Conservation (phyloP, 345 rosid species). For the Rhodamnia rubescens region DNA sequence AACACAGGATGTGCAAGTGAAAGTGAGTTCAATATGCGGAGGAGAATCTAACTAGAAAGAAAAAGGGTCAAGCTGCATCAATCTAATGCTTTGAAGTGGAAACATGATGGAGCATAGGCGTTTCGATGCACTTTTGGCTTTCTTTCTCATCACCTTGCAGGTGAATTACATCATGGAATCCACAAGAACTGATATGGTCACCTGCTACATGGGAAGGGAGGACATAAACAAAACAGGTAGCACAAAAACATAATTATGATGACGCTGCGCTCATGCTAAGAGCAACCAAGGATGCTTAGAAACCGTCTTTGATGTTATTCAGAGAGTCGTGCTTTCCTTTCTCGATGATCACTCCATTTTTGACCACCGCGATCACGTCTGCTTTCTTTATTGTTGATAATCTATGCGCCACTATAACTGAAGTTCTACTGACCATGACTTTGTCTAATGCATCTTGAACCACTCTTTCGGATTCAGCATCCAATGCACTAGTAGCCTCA, state of each 20-base stretch:
- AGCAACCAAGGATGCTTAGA: slow-evolving; percentile 31
- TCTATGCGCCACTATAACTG: slow-evolving; percentile 6
- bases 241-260: background rate
- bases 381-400: slow-evolving; percentile 44
- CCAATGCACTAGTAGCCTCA: slow-evolving; percentile 28
- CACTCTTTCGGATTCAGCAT: slow-evolving; percentile 9
- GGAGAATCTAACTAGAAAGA: no score
- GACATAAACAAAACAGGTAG: background rate
- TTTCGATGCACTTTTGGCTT: background rate
- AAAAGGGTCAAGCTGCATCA: background rate
- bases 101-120: background rate
- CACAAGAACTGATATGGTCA: background rate
- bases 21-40: background rate
- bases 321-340: slow-evolving; percentile 36
- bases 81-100: background rate
- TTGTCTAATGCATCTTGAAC: slow-evolving; percentile 11
- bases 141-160: background rate
- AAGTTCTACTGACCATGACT: slow-evolving; percentile 3
- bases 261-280: slow-evolving; percentile 24
- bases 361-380: slow-evolving; percentile 44
- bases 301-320: slow-evolving; percentile 27
- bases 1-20: background rate
- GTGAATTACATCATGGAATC: background rate
- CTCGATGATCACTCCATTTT: slow-evolving; percentile 44
- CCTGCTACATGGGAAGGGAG: background rate